Percentiles rank a stretch among this genome's conserved stretches.
These are phyloP conservation scores for Mucor velutinosus DNA, from an alignment of 371 early-diverging fungal species.

Conservation along the genomic window DNA sequence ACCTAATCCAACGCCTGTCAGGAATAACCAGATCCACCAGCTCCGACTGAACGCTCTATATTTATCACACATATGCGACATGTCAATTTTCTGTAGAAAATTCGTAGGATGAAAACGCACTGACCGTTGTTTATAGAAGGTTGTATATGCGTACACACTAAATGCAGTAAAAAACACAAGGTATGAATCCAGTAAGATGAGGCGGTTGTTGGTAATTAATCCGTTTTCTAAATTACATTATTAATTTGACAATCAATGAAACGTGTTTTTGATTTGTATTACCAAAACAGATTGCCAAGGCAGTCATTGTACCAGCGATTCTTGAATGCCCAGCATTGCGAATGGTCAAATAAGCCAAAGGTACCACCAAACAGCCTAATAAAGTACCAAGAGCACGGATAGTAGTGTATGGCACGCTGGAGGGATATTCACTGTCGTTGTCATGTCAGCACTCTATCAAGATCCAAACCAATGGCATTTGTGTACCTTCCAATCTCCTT, in stretches of 20 bases:
- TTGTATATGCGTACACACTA: conserved; percentile 75
- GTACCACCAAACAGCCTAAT: conserved; percentile 75
- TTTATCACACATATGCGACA: not conserved
- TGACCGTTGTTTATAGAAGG: conserved; percentile 67
- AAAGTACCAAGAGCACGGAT: conserved; percentile 82
- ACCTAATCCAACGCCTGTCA: conserved; percentile 77
- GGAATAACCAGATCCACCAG: conserved; percentile 76
- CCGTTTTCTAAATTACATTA: conserved; percentile 72
- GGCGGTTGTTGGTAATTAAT: conserved; percentile 84
- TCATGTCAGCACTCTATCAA: not conserved
- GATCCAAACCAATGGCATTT: not conserved
- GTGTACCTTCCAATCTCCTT: conserved; percentile 78
- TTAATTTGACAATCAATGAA: conserved; percentile 5
- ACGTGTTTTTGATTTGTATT: conserved; percentile 17
- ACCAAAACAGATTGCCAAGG: conserved; percentile 72
- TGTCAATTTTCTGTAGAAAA: not conserved
- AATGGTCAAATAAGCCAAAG: conserved; percentile 82
- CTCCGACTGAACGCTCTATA: conserved; percentile 57
- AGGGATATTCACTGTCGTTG: conserved; percentile 33
- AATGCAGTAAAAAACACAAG: conserved; percentile 82
- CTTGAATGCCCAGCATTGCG: conserved; percentile 74
- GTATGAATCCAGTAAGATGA: conserved; percentile 90
- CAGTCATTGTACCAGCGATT: conserved; percentile 69
- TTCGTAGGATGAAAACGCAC: not conserved
- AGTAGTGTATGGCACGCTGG: conserved; percentile 79